Percentiles rank a stretch among this genome's conserved stretches.
phyloP scores from a whole-genome alignment of 2,329 filamentous ascomycete genomes.

The Nemania serpens region DNA sequence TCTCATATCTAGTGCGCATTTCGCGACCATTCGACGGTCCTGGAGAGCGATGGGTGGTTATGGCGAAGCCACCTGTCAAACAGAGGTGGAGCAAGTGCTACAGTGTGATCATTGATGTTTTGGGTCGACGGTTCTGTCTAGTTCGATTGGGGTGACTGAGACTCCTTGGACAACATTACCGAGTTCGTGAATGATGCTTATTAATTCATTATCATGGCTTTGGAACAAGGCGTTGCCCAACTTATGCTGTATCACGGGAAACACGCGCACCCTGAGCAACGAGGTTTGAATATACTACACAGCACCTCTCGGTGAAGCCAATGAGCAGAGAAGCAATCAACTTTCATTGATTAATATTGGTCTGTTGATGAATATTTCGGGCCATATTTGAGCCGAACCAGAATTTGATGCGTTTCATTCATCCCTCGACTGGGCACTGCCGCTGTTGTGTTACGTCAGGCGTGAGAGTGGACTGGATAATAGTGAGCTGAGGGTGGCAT shows the following conservation, averaged over 20 bases:
- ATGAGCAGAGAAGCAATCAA: background rate
- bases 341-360: background rate
- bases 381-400: too few relatives aligned
- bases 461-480: background rate
- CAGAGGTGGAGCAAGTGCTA: background rate
- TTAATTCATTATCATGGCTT: background rate
- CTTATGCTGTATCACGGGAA: too few relatives aligned
- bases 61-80: background rate
- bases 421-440: background rate
- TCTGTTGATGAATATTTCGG: background rate
- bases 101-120: background rate
- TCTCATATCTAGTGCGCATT: background rate
- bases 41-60: background rate
- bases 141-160: background rate
- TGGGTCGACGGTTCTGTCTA: background rate
- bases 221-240: background rate
- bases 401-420: too few relatives aligned
- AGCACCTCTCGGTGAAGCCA: background rate
- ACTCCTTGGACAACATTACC: background rate
- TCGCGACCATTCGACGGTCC: background rate
- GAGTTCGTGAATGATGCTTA: background rate
- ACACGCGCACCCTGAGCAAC: too few relatives aligned
- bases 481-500: too few relatives aligned
- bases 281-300: too few relatives aligned
- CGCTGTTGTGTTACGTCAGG: background rate